Evolutionary conservation across 495 filamentous ascomycete genomes (phyloP), one percentile per base, ranked within the genome.

Genomic region (Hypoxylon cercidicola): DNA sequence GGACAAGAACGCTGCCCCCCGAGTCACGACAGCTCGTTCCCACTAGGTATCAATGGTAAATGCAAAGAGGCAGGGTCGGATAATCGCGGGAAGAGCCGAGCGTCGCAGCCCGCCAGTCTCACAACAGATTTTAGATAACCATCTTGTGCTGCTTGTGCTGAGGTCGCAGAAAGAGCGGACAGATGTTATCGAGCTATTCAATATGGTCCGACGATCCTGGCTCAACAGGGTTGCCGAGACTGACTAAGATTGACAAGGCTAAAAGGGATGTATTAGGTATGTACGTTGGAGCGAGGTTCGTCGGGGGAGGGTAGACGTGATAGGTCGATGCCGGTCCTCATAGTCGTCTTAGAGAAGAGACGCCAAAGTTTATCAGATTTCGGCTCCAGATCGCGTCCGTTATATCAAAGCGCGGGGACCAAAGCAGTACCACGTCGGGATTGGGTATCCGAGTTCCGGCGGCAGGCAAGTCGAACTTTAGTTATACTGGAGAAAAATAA

Each of bases 171-270:
- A 60, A 60, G 43, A 47, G 60, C 49, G 44, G 60, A 20, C 50
- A 21, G 55, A 60, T 49, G 53, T 49, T 44, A 28, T 44, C 54
- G 15, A 55, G 45, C 39, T 21, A 20, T 34, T 16, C 23, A 52
- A 43, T 60, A 37, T 10, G 41, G 53, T 59, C 50, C 43, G 55
- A 54, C 50, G 66, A 69, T 69, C 62, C 55, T 53, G 39, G 55
- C 55, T 62, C 37, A 20, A 60, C n/a, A 61, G 60, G 54, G 52
- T 35, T 18, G 40, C 47, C 32, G 41, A 28, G 44, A 62, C 64
- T 61, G 64, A 68, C 64, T 62, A 68, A 62, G 59, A 68, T 54
- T 59, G 58, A 68, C 64, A 59, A 58, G 64, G 59, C 64, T 55
- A 59, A 59, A 48, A 21, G 12, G 6, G 15, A 0, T 6, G 28